Percentiles rank a stretch among this genome's conserved stretches.
phyloP scores from a whole-genome alignment of 768 basidiomycete genomes.

The Lentinula edodes region DNA sequence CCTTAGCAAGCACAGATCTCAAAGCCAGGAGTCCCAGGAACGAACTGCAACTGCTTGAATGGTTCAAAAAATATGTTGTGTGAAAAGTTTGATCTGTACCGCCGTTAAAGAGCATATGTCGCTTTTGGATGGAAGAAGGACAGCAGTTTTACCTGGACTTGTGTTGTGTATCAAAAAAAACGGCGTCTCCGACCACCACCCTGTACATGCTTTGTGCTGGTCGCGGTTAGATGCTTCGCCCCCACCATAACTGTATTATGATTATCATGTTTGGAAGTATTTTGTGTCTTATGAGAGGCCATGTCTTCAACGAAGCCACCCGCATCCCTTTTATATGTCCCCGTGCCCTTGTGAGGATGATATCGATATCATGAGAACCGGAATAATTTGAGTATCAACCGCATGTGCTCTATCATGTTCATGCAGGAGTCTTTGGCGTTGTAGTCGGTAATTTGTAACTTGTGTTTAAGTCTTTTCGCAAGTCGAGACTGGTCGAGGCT shows the following conservation, averaged over 20 bases:
- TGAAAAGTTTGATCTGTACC: background rate
- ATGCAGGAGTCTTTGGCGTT: too few relatives aligned
- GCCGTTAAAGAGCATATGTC: background rate
- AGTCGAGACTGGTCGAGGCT: too few relatives aligned
- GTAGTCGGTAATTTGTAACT: too few relatives aligned
- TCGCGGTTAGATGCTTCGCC: background rate
- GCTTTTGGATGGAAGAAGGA: background rate
- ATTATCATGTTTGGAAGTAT: too few relatives aligned
- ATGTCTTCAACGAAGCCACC: too few relatives aligned
- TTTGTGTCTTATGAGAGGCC: too few relatives aligned
- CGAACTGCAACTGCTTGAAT: background rate
- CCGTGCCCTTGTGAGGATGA: too few relatives aligned
- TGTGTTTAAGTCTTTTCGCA: too few relatives aligned
- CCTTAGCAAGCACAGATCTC: conserved; percentile 64
- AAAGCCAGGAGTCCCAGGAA: conserved; percentile 9
- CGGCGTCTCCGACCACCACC: background rate
- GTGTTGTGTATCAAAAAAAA: background rate
- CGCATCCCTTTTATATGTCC: too few relatives aligned
- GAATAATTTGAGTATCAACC: too few relatives aligned
- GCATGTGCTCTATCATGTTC: too few relatives aligned
- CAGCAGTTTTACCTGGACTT: background rate
- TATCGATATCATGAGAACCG: too few relatives aligned
- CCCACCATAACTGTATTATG: background rate
- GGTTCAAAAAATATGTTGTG: background rate
- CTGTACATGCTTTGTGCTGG: background rate